A percentile compares a stretch with the other conserved stretches of the same genome.
phyloP scores from a whole-genome alignment of 2,329 filamentous ascomycete species.

The Pleurostoma richardsiae region DNA sequence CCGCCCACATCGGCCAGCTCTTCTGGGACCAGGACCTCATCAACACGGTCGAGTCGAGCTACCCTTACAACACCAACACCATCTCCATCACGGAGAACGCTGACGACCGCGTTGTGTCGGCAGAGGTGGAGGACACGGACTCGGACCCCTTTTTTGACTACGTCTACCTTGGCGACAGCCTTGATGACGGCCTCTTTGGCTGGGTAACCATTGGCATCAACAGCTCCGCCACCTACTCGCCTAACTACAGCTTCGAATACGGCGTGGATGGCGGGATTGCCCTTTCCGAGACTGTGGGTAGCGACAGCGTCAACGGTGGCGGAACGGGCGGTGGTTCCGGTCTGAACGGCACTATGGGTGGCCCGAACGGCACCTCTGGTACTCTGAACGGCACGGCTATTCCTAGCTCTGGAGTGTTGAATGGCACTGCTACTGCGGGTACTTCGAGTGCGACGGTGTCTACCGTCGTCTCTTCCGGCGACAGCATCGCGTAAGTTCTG shows the following conservation, averaged over 20 bases:
- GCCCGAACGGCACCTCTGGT: background rate
- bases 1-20: constrained; percentile 54
- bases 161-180: constrained; percentile 45
- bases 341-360: background rate
- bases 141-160: constrained; percentile 49
- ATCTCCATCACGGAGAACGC: constrained; percentile 36
- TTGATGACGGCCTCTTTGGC: constrained; percentile 42
- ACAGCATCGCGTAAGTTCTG: too few relatives aligned
- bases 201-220: constrained; percentile 48
- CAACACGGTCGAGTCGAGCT: constrained; percentile 36
- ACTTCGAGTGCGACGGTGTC: too few relatives aligned
- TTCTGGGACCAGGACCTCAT: constrained; percentile 56
- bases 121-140: constrained; percentile 25
- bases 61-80: constrained; percentile 38
- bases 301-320: background rate
- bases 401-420: background rate
- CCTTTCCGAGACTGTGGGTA: background rate
- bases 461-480: too few relatives aligned
- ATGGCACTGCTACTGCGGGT: too few relatives aligned
- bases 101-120: constrained; percentile 33
- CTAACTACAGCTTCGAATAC: constrained; percentile 5
- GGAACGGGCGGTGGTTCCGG: background rate
- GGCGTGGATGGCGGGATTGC: constrained; percentile 2
- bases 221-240: constrained; percentile 20
- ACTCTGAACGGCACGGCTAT: background rate